phyloP scores from a whole-genome alignment of 805 yeast genomes.

The Ogataea minuta region DNA sequence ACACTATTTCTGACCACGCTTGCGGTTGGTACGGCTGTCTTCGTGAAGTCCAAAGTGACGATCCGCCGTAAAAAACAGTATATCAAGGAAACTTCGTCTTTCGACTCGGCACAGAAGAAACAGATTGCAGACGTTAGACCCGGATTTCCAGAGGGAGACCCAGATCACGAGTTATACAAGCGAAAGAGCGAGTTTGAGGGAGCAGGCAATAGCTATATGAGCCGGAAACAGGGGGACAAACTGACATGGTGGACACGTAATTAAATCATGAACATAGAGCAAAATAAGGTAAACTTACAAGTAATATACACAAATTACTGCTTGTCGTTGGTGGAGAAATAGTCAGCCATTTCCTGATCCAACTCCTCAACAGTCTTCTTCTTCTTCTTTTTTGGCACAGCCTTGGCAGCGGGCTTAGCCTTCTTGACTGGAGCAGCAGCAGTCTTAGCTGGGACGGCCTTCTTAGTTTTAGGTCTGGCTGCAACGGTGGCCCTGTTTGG shows the following conservation, averaged over 20 bases:
- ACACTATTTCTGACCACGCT: conserved; percentile 27
- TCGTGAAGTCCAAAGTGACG: conserved; percentile 36
- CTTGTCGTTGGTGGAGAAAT: conserved; percentile 59
- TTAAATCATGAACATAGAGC: conserved; percentile 7
- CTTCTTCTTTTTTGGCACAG: conserved; percentile 38
- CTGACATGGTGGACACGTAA: conserved; percentile 25
- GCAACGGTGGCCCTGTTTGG: conserved; percentile 37
- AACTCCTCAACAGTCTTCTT: conserved; percentile 86
- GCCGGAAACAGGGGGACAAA: conserved; percentile 38
- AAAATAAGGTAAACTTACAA: conserved; percentile 5
- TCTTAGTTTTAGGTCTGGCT: conserved; percentile 28
- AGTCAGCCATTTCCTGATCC: conserved; percentile 98
- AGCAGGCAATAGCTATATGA: conserved; percentile 59
- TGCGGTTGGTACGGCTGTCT: conserved; percentile 34
- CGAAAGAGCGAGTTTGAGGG: conserved; percentile 70
- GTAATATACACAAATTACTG: conserved; percentile 9
- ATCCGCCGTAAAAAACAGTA: conserved; percentile 35
- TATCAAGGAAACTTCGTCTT: conserved; percentile 35
- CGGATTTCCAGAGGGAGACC: conserved; percentile 33
- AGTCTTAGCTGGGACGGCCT: conserved; percentile 49
- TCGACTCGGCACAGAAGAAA: conserved; percentile 28
- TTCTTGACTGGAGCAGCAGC: conserved; percentile 11
- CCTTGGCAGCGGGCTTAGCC: conserved; percentile 27
- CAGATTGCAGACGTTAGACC: conserved; percentile 31
- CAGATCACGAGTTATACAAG: conserved; percentile 37